These are phyloP conservation scores for Gentiana straminea DNA, from an alignment of 257 asterid genomes.

Conservation along the genomic window DNA sequence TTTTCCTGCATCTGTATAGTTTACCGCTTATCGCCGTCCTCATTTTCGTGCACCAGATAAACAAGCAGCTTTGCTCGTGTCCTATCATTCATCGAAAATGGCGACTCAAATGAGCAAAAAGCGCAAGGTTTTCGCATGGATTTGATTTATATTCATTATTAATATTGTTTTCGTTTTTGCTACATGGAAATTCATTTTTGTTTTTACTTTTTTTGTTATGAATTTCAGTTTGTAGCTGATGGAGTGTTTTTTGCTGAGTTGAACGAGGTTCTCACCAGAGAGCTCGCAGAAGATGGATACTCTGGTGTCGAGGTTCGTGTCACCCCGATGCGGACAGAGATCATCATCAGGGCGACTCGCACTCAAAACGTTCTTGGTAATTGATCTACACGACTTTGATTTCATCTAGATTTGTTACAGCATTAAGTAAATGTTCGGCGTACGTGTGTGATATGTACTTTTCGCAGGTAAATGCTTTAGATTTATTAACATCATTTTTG, in stretches of 20 bases:
- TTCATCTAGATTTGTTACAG: too few relatives aligned
- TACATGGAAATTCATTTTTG: neutral
- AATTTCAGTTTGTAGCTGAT: slow-evolving; percentile 51
- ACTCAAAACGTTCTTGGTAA: slow-evolving; percentile 68
- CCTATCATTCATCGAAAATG: slow-evolving; percentile 7
- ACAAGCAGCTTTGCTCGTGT: neutral
- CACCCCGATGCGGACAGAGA: slow-evolving; percentile 75
- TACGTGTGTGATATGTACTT: neutral
- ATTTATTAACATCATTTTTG: neutral
- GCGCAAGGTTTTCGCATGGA: slow-evolving; percentile 15
- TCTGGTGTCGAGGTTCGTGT: slow-evolving; percentile 76
- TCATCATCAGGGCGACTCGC: slow-evolving; percentile 74
- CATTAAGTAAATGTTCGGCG: too few relatives aligned
- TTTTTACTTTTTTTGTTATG: neutral
- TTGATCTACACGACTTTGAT: neutral
- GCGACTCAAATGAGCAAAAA: slow-evolving; percentile 28
- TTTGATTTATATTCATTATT: neutral
- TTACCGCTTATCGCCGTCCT: neutral
- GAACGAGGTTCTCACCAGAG: slow-evolving; percentile 57
- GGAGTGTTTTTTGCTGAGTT: slow-evolving; percentile 64
- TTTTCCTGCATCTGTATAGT: too few relatives aligned
- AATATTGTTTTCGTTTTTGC: neutral
- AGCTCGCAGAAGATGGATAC: slow-evolving; percentile 67
- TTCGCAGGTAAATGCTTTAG: too few relatives aligned
- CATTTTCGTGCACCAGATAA: neutral